Conservation (phyloP, 1,284 basidiomycete genomes). For the Peniophora sp. region DNA sequence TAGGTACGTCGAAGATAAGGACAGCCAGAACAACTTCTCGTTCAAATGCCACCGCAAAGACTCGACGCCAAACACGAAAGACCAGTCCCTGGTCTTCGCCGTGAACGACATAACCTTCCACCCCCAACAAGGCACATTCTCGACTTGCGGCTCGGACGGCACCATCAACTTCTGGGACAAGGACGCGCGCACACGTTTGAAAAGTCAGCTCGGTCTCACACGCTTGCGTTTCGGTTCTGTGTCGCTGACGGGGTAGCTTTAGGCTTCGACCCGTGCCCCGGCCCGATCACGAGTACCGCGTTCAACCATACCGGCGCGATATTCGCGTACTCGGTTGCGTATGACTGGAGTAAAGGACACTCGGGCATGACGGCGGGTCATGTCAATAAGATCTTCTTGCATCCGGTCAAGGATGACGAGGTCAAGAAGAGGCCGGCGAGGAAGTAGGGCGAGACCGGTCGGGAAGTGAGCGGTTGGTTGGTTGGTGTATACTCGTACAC, state of each 20-base stretch:
- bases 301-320: constrained; percentile 87
- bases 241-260: constrained; percentile 10
- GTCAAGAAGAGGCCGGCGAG: constrained; percentile 58
- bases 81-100: constrained; percentile 78
- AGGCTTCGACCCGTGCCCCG: constrained; percentile 66
- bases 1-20: constrained; percentile 79
- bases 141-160: constrained; percentile 85
- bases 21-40: constrained; percentile 75
- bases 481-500: too few relatives aligned
- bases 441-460: too few relatives aligned
- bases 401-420: constrained; percentile 86
- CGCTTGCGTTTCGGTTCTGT: background rate
- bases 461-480: too few relatives aligned
- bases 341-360: constrained; percentile 89
- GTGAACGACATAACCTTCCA: constrained; percentile 94
- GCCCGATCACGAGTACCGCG: constrained; percentile 64
- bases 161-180: constrained; percentile 88
- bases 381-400: constrained; percentile 84
- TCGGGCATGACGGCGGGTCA: constrained; percentile 76
- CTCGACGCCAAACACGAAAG: constrained; percentile 51
- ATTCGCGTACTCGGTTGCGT: constrained; percentile 84
- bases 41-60: constrained; percentile 95
- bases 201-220: constrained; percentile 49
- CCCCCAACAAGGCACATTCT: constrained; percentile 89
- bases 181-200: constrained; percentile 82